A percentile compares a stretch with the other conserved stretches of the same genome.
Evolutionary conservation across 768 basidiomycete genomes (phyloP).

Genomic region (Clavaria fumosa): DNA sequence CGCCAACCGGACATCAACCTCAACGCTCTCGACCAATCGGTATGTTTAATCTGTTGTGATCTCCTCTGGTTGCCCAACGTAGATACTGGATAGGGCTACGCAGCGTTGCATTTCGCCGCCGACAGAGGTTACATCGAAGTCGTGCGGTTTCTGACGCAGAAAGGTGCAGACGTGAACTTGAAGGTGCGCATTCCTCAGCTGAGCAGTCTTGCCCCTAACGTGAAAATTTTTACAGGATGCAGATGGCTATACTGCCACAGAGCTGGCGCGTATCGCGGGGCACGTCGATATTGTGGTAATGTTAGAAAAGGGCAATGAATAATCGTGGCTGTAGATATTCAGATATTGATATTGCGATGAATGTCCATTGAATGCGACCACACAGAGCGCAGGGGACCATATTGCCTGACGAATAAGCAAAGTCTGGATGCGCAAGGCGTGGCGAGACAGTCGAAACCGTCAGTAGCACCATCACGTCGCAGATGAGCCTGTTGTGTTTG

Average conservation of each 20-base stretch:
- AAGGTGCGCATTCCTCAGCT: constrained; percentile 30
- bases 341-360: no score
- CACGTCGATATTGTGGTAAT: constrained; percentile 35
- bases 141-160: constrained; percentile 40
- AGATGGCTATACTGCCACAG: constrained; percentile 44
- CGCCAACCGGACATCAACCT: constrained; percentile 30
- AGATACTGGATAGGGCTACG: constrained; percentile 51
- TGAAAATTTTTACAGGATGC: constrained; percentile 33
- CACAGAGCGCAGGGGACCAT: background rate
- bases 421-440: background rate
- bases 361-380: background rate
- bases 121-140: constrained; percentile 57
- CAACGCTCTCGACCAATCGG: constrained; percentile 57
- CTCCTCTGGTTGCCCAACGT: constrained; percentile 5
- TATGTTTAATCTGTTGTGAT: constrained; percentile 23
- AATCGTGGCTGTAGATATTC: no score
- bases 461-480: background rate
- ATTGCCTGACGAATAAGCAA: background rate
- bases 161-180: constrained; percentile 47
- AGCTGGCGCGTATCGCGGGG: constrained; percentile 45
- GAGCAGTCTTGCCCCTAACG: background rate
- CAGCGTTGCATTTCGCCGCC: constrained; percentile 72
- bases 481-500: constrained; percentile 9
- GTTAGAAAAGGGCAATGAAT: constrained; percentile 8
- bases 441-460: background rate